phyloP scores from a whole-genome alignment of 345 rosid genomes.

The Camelina sativa region DNA sequence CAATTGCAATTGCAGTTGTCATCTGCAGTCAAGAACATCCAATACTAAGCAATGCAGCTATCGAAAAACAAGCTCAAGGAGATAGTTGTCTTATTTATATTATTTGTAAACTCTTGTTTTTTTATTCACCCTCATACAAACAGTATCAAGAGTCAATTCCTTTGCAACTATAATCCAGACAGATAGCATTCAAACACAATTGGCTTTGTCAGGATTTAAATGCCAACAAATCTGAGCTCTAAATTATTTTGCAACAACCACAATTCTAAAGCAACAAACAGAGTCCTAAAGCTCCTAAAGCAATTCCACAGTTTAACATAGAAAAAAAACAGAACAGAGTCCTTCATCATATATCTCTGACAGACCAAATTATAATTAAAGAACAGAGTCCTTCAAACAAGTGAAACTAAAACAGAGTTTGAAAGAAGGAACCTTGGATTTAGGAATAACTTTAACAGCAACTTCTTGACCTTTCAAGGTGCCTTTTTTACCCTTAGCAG shows the following conservation, averaged over 20 bases:
- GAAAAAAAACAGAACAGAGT: slow-evolving; percentile 27
- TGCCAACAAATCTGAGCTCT: not conserved
- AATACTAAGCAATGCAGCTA: slow-evolving; percentile 20
- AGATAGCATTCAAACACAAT: slow-evolving; percentile 12
- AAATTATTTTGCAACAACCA: not conserved
- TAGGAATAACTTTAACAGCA: slow-evolving; percentile 92
- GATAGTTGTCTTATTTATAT: not conserved
- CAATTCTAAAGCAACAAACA: not conserved
- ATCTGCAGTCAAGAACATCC: slow-evolving; percentile 55
- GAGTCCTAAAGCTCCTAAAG: too few relatives aligned
- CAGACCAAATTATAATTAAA: slow-evolving; percentile 7
- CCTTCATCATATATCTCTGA: not conserved
- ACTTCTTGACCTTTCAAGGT: slow-evolving; percentile 80
- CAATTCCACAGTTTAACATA: slow-evolving; percentile 4
- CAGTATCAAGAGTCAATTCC: not conserved
- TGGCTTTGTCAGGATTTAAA: not conserved
- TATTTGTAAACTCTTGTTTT: slow-evolving; percentile 12
- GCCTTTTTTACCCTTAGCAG: slow-evolving; percentile 85
- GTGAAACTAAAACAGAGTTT: not conserved
- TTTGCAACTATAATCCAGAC: too few relatives aligned
- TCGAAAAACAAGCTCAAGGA: not conserved
- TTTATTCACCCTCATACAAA: not conserved
- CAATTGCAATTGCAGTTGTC: slow-evolving; percentile 88
- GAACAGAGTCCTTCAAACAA: slow-evolving; percentile 20
- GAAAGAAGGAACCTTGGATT: slow-evolving; percentile 66